phyloP scores from a whole-genome alignment of 169 alveolate genomes.

The Eimeria praecox region DNA sequence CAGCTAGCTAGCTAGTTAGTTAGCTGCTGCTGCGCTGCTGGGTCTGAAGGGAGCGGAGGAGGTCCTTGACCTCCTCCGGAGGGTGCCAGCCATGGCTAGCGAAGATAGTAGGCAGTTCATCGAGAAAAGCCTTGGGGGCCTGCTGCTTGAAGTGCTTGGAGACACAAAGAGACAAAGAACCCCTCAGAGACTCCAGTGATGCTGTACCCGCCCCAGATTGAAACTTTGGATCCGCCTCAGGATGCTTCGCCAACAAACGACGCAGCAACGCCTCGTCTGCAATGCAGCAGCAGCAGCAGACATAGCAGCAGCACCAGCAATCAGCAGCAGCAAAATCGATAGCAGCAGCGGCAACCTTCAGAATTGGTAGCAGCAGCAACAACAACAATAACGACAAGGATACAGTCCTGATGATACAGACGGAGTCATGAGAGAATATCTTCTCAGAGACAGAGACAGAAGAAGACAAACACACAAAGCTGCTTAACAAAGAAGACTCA shows the following conservation, averaged over 20 bases:
- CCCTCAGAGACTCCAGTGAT: conserved; percentile 6
- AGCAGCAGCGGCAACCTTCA: not conserved
- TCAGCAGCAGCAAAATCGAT: not conserved
- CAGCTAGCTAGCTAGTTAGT: conserved; percentile 30
- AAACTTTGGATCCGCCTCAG: conserved; percentile 86
- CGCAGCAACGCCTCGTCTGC: conserved; percentile 86
- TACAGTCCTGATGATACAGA: not conserved
- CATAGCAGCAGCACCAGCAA: not conserved
- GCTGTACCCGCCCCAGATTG: not conserved
- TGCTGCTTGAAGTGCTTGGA: conserved; percentile 11
- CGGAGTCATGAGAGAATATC: not conserved
- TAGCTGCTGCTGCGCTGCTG: not conserved
- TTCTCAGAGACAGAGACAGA: not conserved
- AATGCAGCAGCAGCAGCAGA: conserved; percentile 25
- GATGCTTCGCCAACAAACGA: conserved; percentile 85
- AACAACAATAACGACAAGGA: not conserved
- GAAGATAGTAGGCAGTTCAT: conserved; percentile 16
- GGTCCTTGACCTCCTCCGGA: not conserved
- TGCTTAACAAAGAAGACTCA: not conserved
- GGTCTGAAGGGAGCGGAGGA: not conserved
- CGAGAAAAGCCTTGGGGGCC: conserved; percentile 28
- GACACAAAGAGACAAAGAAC: conserved; percentile 9
- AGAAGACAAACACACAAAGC: not conserved
- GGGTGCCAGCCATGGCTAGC: conserved; percentile 44
- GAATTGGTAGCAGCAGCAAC: not conserved